Evolutionary conservation across 2,329 filamentous ascomycete genomes (phyloP).

Genomic region (Trematosphaeria pertusa): DNA sequence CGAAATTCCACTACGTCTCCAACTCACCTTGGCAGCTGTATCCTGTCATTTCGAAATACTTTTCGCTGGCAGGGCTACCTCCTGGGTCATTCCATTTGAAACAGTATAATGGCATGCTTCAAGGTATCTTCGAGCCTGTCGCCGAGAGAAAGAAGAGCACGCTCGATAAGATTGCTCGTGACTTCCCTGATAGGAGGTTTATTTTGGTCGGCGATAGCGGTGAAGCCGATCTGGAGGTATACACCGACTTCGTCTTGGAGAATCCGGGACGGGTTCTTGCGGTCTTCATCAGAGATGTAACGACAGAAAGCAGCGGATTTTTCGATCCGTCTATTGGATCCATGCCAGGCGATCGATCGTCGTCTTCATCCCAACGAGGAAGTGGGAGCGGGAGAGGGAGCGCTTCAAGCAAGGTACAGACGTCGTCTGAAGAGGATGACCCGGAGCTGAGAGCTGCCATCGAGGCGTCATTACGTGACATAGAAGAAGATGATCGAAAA

Average conservation of each 20-base stretch:
- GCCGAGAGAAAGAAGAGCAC: conserved; percentile 92
- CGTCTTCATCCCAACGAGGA: conserved; percentile 32
- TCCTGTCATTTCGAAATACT: conserved; percentile 85
- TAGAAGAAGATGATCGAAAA: conserved; percentile 51
- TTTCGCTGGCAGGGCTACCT: conserved; percentile 79
- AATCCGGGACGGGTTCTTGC: conserved; percentile 84
- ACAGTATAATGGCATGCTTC: conserved; percentile 94
- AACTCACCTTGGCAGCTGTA: conserved; percentile 99
- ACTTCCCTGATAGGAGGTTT: conserved; percentile 90
- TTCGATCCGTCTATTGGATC: conserved; percentile 70
- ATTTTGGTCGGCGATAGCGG: conserved; percentile 94
- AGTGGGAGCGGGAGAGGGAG: conserved; percentile 17
- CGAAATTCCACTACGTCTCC: conserved; percentile 96
- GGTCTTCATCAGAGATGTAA: conserved; percentile 95
- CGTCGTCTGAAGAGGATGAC: conserved; percentile 52
- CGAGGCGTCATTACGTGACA: conserved; percentile 54
- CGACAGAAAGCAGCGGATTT: conserved; percentile 77
- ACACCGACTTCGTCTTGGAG: conserved; percentile 87
- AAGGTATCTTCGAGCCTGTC: conserved; percentile 97
- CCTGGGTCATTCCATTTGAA: conserved; percentile 93
- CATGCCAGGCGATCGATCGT: conserved; percentile 38
- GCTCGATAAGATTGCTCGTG: conserved; percentile 81
- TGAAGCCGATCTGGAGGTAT: conserved; percentile 95
- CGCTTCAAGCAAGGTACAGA: conserved; percentile 19
- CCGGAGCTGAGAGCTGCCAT: conserved; percentile 57